Base-by-base conservation (phyloP, 2,329 filamentous ascomycete species). In the Aspergillus spinulosporus region DNA sequence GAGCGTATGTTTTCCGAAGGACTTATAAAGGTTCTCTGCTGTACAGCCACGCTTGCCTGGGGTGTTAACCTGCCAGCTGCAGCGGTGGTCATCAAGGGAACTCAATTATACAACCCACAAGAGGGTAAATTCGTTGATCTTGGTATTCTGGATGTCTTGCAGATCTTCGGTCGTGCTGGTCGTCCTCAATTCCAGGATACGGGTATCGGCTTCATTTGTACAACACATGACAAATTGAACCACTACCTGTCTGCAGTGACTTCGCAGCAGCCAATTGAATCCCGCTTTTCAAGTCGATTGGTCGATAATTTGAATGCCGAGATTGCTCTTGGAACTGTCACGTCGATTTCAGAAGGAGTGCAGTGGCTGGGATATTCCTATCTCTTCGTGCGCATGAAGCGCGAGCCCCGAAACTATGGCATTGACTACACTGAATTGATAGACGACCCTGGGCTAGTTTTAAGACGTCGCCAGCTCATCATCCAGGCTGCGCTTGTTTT, bases 301-400 rank as follows among this genome's bases (percentile, higher is more conserved):
- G 92, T 99, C 1, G 94, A 99, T 72, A 99, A 99, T 63, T 76
- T 99, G 57, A 99, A 99, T 64, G 94, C 94, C 0, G 94, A 99
- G 71, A 92, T 99, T 61, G 85, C 92, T 0, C 76, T 99, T 5
- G 94, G 94, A 0, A 99, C 95, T 0, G 95, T 99, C 14, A 97
- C 93, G 0, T 96, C 93, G 0, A 89, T 99, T 1, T 81, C 88
- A 2, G 95, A 99, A 76, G 94, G 90, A 0, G 92, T 97, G 1
- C 90, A 95, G 62, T 99, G 94, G 94, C 88, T 99, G 32, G 93
- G 95, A 11, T 99, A 99, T 72, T 97, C 93, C 0, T 99, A 97
- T 68, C 81, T 99, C 0, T 99, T 96, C 71, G 93, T 99, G 39
- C 88, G 94, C 39, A 99, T 99, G 94, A 87, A 90, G 70, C 85